Base-by-base conservation (phyloP, 495 filamentous ascomycete species). In the Sphaerosporella brunnea region DNA sequence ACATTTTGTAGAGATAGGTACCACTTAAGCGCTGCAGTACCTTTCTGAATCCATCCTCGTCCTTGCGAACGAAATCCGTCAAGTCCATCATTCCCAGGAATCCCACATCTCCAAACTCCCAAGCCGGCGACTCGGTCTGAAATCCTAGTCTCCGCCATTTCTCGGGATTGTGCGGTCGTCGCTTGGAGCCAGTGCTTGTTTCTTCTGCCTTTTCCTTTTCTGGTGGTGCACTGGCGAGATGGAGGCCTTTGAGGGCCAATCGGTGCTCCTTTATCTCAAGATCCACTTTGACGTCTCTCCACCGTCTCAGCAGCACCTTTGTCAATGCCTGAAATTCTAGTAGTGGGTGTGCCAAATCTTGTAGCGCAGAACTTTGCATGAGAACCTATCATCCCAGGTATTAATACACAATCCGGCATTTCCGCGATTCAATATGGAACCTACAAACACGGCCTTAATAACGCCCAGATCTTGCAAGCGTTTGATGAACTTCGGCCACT, bases 71-170 rank as follows among this genome's bases (percentile, higher is more conserved):
- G 62, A 82, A 99, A 63, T 96, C 86, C 4, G 84, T 86, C 56
- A 96, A 60, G 62, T 99, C 90, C 85, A 96, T 93, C 78, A 99
- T 84, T 18, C 92, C 90, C 35, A 99, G 64, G 60, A 88, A 96
- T 1, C 90, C 90, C 15, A 79, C 77, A 20, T 75, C 69, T 2
- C 85, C 77, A 63, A 99, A 96, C 54, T 96, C 90, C 51, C 68
- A 64, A 0, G 77, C 77, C 8, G 90, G 90, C 48, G 71, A 82
- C 60, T 96, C 92, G 0, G 84, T 79, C 63, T 90, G 82, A 57
- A 99, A 99, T 2, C 90, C 90, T 28, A 97, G 63, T 35, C 88
- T 69, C 48, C 86, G 69, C 90, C 90, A 97, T 63, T 94, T 95
- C 55, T 93, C 84, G 0, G 92, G 80, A 53, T 87, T 81, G 44